phyloP scores from a whole-genome alignment of 441 rosid species.

The Arabidopsis hybrid region DNA sequence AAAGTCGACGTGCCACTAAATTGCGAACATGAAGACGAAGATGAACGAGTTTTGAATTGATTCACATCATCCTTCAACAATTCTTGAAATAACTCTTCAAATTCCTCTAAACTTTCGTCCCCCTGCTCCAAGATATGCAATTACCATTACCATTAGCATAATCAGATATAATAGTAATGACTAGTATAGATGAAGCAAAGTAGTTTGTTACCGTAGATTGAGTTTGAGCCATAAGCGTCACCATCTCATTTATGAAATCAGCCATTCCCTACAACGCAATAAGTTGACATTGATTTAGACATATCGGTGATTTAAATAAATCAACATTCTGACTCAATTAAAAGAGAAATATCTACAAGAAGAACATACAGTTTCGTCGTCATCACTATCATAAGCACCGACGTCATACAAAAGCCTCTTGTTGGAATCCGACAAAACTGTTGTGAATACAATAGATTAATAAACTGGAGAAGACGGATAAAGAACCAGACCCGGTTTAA shows the following conservation, averaged over 20 bases:
- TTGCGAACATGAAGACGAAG: constrained; percentile 11
- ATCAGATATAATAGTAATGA: not conserved
- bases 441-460: constrained; percentile 11
- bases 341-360: not conserved
- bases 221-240: constrained; percentile 76
- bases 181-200: not conserved
- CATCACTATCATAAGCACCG: constrained; percentile 79
- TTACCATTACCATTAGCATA: not conserved
- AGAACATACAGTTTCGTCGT: constrained; percentile 64
- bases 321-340: no score
- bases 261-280: constrained; percentile 77
- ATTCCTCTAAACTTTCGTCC: constrained; percentile 66
- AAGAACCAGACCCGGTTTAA: constrained; percentile 2
- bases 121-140: constrained; percentile 48
- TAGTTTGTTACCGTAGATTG: constrained; percentile 60
- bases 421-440: constrained; percentile 81
- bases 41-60: constrained; percentile 37
- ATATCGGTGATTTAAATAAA: no score
- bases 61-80: constrained; percentile 63
- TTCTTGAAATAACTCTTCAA: constrained; percentile 68
- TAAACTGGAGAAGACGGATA: constrained; percentile 7
- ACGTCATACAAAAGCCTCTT: constrained; percentile 84
- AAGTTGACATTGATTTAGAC: not conserved
- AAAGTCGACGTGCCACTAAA: not conserved
- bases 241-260: constrained; percentile 85